Evolutionary conservation across 2,329 filamentous ascomycete species (phyloP), one percentile per base, ranked within the genome.

Genomic region (Ascochyta clinopodiicola): DNA sequence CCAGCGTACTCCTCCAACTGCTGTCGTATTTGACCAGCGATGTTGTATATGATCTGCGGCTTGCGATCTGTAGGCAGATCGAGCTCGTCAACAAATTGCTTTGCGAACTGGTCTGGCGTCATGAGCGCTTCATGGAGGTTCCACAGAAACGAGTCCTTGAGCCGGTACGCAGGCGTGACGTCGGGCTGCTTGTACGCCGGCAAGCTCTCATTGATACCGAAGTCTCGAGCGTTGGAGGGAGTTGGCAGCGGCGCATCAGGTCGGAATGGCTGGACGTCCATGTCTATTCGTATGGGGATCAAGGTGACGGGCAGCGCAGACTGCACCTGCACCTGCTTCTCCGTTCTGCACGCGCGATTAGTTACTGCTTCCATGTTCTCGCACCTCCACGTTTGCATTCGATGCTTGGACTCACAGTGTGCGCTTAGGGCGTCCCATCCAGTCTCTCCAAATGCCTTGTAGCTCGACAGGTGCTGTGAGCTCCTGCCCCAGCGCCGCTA

Each of bases 131-230:
- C 95, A 77, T 98, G 94, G 13, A 99, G 82, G 69, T 99, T 99
- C 95, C 95, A 99, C 47, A 97, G 79, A 68, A 99, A 98, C n/a
- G 91, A 89, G 68, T 99, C 95, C 68, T 96, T 92, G 53, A 99
- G 82, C 60, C 95, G 87, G 77, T 92, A 97, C 3, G 91, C 89
- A 0, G 92, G 87, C 13, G 92, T 92, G 58, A 86, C 78, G 59
- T 97, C 94, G 51, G 89, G 89, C 51, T 84, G 82, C 68, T 88
- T 88, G 78, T 96, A 97, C 51, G 92, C 87, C 13, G 91, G 88
- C 45, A 91, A 80, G 5, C 85, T 86, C 56, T 89, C 86, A 70
- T 96, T 90, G 64, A 88, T 84, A 15, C 82, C 81, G 53, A 81
- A 81, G 55, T 83, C 82, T 51, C 78, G 77, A 19, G 78, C 81